These are phyloP conservation scores for Penicillium chermesinum DNA, from an alignment of 495 filamentous ascomycete genomes.

Conservation along the genomic window DNA sequence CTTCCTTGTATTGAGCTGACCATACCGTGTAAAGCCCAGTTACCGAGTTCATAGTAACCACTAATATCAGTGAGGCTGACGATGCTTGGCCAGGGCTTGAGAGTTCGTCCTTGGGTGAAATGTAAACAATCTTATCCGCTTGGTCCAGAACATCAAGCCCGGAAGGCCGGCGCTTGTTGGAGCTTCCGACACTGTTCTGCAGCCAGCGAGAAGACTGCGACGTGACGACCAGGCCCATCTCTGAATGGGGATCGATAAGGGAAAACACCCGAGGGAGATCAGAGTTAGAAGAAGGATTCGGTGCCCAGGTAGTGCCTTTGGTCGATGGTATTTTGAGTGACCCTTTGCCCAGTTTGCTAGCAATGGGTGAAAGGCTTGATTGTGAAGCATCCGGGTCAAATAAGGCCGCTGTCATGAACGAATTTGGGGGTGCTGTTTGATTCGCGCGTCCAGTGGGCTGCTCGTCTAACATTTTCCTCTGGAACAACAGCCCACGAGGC, in stretches of 20 bases:
- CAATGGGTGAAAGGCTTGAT: slow-evolving; percentile 34
- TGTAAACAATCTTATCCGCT: slow-evolving; percentile 74
- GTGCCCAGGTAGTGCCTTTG: slow-evolving; percentile 20
- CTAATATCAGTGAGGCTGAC: slow-evolving; percentile 56
- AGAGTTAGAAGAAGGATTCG: slow-evolving; percentile 37
- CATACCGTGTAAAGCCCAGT: slow-evolving; percentile 72
- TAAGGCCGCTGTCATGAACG: slow-evolving; percentile 65
- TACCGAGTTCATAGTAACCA: slow-evolving; percentile 74
- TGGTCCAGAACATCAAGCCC: slow-evolving; percentile 54
- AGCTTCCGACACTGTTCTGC: slow-evolving; percentile 23
- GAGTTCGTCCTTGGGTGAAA: slow-evolving; percentile 57
- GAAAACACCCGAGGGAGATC: slow-evolving; percentile 77
- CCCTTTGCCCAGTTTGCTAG: slow-evolving; percentile 33
- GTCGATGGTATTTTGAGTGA: slow-evolving; percentile 24
- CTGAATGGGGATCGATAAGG: slow-evolving; percentile 79
- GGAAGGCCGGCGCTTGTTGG: slow-evolving; percentile 20
- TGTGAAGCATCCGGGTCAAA: slow-evolving; percentile 41
- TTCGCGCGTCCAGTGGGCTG: slow-evolving; percentile 14
- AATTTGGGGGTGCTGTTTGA: slow-evolving; percentile 62
- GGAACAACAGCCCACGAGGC: slow-evolving; percentile 75
- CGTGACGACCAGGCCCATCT: slow-evolving; percentile 78
- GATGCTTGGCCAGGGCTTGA: slow-evolving; percentile 13
- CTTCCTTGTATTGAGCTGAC: slow-evolving; percentile 64
- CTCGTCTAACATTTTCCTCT: slow-evolving; percentile 58
- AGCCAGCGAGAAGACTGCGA: slow-evolving; percentile 33